Percentiles rank a stretch among this genome's conserved stretches.
Evolutionary conservation across 192 early-diverging fungal species (phyloP).

Genomic region (Mortierella alpina): DNA sequence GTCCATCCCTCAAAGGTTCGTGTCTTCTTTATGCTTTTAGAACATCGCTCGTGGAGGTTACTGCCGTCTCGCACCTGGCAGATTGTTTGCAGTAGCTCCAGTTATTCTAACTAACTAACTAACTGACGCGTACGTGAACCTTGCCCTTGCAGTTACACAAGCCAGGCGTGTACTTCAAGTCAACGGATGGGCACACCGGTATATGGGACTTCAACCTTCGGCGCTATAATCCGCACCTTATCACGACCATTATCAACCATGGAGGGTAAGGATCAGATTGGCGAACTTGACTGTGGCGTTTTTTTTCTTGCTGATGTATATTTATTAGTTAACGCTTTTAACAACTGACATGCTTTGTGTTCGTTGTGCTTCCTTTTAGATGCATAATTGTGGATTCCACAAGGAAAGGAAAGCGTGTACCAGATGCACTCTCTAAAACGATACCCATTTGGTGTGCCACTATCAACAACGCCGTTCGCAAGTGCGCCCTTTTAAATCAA

Average conservation of each 20-base stretch:
- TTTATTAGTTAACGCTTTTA: neutral
- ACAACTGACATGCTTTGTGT: no score
- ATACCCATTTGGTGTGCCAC: constrained; percentile 91
- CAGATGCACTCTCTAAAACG: constrained; percentile 87
- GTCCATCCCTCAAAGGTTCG: constrained; percentile 69
- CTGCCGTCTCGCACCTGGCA: neutral
- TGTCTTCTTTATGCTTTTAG: neutral
- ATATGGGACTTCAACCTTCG: constrained; percentile 88
- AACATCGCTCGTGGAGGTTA: no score
- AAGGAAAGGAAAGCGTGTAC: constrained; percentile 83
- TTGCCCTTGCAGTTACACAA: constrained; percentile 33
- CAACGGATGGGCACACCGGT: constrained; percentile 91
- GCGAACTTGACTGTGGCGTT: neutral
- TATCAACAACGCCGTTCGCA: constrained; percentile 69
- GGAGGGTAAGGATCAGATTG: constrained; percentile 61
- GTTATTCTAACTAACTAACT: no score
- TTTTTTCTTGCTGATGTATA: neutral
- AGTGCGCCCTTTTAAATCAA: constrained; percentile 21
- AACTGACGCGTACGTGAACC: no score
- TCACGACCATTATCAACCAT: constrained; percentile 63
- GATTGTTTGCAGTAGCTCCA: no score
- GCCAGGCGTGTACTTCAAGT: constrained; percentile 89
- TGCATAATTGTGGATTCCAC: constrained; percentile 92
- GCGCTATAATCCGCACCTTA: constrained; percentile 80
- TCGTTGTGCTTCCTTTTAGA: constrained; percentile 38